phyloP scores from a whole-genome alignment of 73 alveolate species.

The Loxodes magnus region DNA sequence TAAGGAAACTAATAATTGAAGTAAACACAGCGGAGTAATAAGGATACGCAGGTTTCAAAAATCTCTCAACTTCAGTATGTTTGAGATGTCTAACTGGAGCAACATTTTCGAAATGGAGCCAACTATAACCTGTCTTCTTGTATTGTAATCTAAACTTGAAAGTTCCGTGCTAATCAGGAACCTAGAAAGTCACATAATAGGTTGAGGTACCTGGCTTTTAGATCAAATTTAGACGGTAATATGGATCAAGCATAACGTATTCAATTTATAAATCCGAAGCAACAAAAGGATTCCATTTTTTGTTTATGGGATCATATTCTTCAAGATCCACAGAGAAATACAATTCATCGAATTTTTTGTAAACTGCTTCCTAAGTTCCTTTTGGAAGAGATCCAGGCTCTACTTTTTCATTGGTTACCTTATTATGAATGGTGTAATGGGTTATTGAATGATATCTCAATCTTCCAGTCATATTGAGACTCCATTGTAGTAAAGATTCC shows the following conservation, averaged over 20 bases:
- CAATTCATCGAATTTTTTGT: constrained; percentile 55
- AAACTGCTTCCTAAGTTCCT: constrained; percentile 33
- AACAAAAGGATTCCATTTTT: constrained; percentile 40
- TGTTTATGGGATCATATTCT: constrained; percentile 21
- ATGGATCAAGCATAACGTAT: constrained; percentile 64
- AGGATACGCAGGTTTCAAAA: constrained; percentile 55
- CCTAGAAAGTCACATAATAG: constrained; percentile 28
- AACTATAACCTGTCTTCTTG: constrained; percentile 47
- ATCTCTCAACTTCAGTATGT: constrained; percentile 67
- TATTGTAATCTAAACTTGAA: constrained; percentile 49
- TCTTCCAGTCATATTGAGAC: constrained; percentile 48
- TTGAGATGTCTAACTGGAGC: constrained; percentile 53
- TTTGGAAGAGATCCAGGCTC: constrained; percentile 6
- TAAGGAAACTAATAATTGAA: no score
- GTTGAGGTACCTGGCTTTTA: constrained; percentile 16
- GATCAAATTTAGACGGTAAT: constrained; percentile 31
- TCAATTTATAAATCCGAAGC: constrained; percentile 51
- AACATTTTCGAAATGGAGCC: constrained; percentile 25
- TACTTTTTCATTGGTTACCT: no score
- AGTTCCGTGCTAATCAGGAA: constrained; percentile 70
- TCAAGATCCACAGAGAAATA: constrained; percentile 37
- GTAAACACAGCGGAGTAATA: no score
- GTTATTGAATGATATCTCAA: constrained; percentile 28
- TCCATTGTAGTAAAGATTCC: constrained; percentile 47
- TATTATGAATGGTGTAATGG: constrained; percentile 32